These are phyloP conservation scores for Yamadazyma membranifaciens DNA, from an alignment of 1,139 yeast species.

Conservation along the genomic window DNA sequence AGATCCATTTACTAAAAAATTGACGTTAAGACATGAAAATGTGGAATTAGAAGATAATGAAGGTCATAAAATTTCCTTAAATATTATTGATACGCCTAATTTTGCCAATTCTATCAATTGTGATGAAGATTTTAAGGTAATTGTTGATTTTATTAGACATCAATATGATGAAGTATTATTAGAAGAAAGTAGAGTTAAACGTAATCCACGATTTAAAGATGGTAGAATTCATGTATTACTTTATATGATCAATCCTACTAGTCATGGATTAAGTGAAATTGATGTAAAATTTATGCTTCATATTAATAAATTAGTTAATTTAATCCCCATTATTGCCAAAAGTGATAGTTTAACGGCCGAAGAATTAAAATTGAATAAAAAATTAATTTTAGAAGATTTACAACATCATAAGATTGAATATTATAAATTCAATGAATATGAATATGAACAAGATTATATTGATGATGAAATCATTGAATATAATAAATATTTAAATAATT, in stretches of 20 bases:
- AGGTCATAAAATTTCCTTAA: conserved; percentile 48
- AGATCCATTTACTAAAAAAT: conserved; percentile 42
- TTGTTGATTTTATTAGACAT: conserved; percentile 49
- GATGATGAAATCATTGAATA: conserved; percentile 51
- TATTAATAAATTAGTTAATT: conserved; percentile 41
- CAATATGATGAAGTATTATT: conserved; percentile 50
- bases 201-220: conserved; percentile 48
- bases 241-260: conserved; percentile 48
- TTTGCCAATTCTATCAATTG: conserved; percentile 68
- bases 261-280: conserved; percentile 46
- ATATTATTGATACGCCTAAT: conserved; percentile 65
- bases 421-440: conserved; percentile 49
- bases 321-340: conserved; percentile 43
- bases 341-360: conserved; percentile 40
- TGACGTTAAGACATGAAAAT: conserved; percentile 47
- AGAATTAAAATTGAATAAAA: conserved; percentile 37
- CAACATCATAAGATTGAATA: conserved; percentile 38
- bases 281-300: conserved; percentile 42
- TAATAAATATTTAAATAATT: conserved; percentile 43
- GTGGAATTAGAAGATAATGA: conserved; percentile 53
- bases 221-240: conserved; percentile 48
- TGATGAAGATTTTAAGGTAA: conserved; percentile 43
- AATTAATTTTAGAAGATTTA: conserved; percentile 43
- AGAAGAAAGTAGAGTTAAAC: conserved; percentile 47
- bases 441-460: conserved; percentile 45